Base-by-base conservation (phyloP, 2,329 filamentous ascomycete genomes). In the Thielaviopsis euricoi region DNA sequence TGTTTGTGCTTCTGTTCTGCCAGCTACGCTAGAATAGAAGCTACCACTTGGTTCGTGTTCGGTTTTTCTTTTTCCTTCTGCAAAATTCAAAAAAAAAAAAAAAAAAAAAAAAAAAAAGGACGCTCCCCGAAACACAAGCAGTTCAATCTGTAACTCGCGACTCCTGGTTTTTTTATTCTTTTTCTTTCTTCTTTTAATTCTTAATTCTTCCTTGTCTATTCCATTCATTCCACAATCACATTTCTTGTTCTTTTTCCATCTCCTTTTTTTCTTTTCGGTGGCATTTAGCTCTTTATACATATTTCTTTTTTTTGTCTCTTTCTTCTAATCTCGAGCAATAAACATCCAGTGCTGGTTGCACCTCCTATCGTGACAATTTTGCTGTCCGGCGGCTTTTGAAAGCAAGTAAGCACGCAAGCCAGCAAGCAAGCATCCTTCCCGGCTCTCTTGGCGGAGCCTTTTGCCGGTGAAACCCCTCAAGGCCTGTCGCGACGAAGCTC, bases 61-160 rank as follows among this genome's bases (percentile, higher is more conserved):
- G 29, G 4, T 37, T 29, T n/a, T 15, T 21, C 37, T 46, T 19
- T 17, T 13, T n/a, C n/a, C 52, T n/a, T 33, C 5, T 33, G 29
- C 29, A 33, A n/a, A 46, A 46, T 23, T 17, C 53, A 40, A 55
- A 55, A 55, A 15, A 55, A 12, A 21, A 37, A 22, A 43, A 37
- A 37, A 55, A 43, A 10, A 50, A n/a, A n/a, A n/a, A n/a, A n/a
- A n/a, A n/a, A n/a, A n/a, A 26, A 49, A 53, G 57, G 58, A 57
- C 55, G 40, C 55, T 51, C 43, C 55, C 51, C 58, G 58, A 60
- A 60, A 60, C 58, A 60, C 55, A 19, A 55, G 22, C 56, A 58
- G 37, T 25, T 55, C 26, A 60, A 60, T 55, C 55, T 57, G 58
- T 57, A 60, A 60, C 58, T 22, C 46, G n/a, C n/a, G 19, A 23